These are phyloP conservation scores for Paragyromitra xinjiangensis DNA, from an alignment of 495 filamentous ascomycete species.

Conservation along the genomic window DNA sequence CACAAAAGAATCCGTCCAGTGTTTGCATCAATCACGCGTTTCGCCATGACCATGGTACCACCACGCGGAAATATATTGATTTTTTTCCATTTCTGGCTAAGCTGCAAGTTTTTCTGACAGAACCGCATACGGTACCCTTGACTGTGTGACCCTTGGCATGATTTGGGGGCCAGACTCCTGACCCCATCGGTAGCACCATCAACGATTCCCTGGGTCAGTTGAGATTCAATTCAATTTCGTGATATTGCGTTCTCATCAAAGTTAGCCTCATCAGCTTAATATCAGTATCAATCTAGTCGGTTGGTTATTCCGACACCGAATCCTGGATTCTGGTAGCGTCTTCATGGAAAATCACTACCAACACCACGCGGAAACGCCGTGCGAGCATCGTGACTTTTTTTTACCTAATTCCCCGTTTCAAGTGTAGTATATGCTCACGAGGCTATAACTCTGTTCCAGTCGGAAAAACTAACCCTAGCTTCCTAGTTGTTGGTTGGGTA, in stretches of 20 bases:
- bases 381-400: not conserved
- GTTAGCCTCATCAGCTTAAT: conserved; percentile 14
- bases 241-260: not conserved
- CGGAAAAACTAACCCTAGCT: conserved; percentile 5
- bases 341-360: conserved; percentile 21
- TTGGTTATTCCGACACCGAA: conserved; percentile 21
- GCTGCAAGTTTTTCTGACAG: not conserved
- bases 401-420: not conserved
- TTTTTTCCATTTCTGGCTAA: conserved; percentile 23
- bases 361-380: conserved; percentile 10
- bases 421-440: not conserved
- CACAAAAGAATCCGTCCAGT: not conserved
- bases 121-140: conserved; percentile 7
- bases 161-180: conserved; percentile 36
- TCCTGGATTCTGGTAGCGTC: conserved; percentile 7
- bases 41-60: conserved; percentile 29
- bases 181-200: not conserved
- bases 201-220: conserved; percentile 26
- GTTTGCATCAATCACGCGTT: conserved; percentile 25
- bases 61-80: conserved; percentile 23
- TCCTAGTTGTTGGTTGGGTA: not conserved
- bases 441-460: not conserved
- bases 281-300: conserved; percentile 11
- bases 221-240: conserved; percentile 15
- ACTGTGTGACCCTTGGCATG: conserved; percentile 16